Percentiles rank a stretch among this genome's conserved stretches.
phyloP scores from a whole-genome alignment of 176 grass and related monocot species.

The Raddia guianensis region DNA sequence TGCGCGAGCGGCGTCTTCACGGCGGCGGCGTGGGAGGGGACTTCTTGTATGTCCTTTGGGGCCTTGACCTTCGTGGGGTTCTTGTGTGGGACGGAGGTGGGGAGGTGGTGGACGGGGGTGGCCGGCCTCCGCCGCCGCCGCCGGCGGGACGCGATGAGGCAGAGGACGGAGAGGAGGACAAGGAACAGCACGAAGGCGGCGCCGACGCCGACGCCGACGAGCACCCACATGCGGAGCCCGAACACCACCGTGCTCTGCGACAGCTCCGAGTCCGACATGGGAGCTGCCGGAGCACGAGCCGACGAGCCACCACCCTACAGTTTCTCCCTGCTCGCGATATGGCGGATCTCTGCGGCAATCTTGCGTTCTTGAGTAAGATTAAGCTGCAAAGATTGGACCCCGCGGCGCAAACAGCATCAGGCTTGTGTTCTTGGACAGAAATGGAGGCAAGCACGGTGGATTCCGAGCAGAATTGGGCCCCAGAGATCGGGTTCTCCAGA shows the following conservation, averaged over 20 bases:
- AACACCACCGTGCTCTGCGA: constrained; percentile 79
- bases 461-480: neutral
- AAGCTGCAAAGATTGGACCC: neutral
- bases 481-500: constrained; percentile 28
- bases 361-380: constrained; percentile 4
- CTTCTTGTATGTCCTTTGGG: constrained; percentile 55
- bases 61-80: constrained; percentile 35
- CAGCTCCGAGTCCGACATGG: constrained; percentile 73
- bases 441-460: neutral
- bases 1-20: constrained; percentile 42
- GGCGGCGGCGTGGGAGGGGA: constrained; percentile 27
- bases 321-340: neutral
- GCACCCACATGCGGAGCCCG: constrained; percentile 80
- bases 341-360: neutral
- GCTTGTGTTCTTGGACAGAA: neutral
- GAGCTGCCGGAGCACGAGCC: constrained; percentile 24
- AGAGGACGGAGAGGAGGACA: constrained; percentile 69
- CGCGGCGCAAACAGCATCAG: neutral
- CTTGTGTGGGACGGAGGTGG: constrained; percentile 40
- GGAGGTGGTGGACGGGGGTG: constrained; percentile 32
- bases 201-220: constrained; percentile 68
- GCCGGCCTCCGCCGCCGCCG: constrained; percentile 19
- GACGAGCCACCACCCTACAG: neutral
- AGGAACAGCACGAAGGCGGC: constrained; percentile 76
- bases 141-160: constrained; percentile 59